Conservation (phyloP, 192 early-diverging fungal genomes). For the Gigaspora rosea region DNA sequence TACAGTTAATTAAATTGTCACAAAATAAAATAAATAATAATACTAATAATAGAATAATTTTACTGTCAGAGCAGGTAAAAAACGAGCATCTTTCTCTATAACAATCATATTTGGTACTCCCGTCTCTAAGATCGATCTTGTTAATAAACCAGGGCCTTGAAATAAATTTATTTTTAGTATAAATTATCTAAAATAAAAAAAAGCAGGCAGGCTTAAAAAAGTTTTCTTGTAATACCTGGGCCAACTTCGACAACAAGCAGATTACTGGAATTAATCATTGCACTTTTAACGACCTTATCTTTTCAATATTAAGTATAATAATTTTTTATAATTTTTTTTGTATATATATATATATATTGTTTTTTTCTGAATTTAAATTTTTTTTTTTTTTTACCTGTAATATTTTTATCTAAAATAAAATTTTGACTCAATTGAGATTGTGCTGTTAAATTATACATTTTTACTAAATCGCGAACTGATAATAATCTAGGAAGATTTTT, state of each 20-base stretch:
- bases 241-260: conserved; percentile 76
- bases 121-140: conserved; percentile 73
- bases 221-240: conserved; percentile 46
- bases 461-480: conserved; percentile 70
- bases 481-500: conserved; percentile 61
- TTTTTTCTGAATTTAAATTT: neutral
- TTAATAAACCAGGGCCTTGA: conserved; percentile 71
- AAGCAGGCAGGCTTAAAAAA: neutral
- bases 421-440: conserved; percentile 77
- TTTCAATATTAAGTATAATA: neutral
- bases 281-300: conserved; percentile 69
- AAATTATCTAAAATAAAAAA: neutral
- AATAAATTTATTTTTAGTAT: neutral
- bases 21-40: neutral
- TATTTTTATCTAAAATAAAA: conserved; percentile 80
- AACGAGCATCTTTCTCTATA: conserved; percentile 74
- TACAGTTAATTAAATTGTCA: neutral
- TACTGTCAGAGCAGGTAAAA: conserved; percentile 64
- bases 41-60: neutral
- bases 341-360: neutral
- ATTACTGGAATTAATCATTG: conserved; percentile 56
- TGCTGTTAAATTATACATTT: conserved; percentile 72
- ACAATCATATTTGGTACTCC: conserved; percentile 65
- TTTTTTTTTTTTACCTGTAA: conserved; percentile 55
- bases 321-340: neutral